A percentile compares a stretch with the other conserved stretches of the same genome.
These are phyloP conservation scores for Fusarium anguioides DNA, from an alignment of 2,329 filamentous ascomycete species.

Conservation along the genomic window DNA sequence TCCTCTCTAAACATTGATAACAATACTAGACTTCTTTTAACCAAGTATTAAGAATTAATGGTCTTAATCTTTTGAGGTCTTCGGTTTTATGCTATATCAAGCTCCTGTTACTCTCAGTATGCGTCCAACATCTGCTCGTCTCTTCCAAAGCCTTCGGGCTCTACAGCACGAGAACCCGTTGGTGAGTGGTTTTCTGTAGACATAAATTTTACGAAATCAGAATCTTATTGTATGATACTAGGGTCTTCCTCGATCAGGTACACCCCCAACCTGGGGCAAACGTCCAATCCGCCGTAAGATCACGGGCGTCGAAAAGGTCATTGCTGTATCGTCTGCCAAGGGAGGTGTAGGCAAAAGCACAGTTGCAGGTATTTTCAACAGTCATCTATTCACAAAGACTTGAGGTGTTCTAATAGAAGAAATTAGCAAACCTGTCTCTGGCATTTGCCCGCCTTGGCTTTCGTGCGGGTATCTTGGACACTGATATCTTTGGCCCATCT, in stretches of 20 bases:
- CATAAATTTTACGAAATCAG: fast-evolving
- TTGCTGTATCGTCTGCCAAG: constrained; percentile 97
- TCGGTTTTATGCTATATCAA: neutral
- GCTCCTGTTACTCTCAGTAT: constrained; percentile 44
- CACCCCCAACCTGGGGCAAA: constrained; percentile 68
- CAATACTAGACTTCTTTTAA: neutral
- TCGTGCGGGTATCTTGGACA: constrained; percentile 88
- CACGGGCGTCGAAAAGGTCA: constrained; percentile 85
- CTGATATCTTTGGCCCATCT: constrained; percentile 96
- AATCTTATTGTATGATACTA: constrained; percentile 50
- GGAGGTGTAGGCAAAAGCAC: constrained; percentile 99
- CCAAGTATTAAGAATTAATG: too few relatives aligned
- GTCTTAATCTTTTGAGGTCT: neutral
- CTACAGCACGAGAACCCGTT: constrained; percentile 85
- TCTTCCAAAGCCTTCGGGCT: constrained; percentile 50
- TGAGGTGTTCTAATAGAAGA: neutral
- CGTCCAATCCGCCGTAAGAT: constrained; percentile 85
- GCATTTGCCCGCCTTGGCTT: constrained; percentile 85
- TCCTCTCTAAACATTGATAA: neutral
- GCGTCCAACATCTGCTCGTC: constrained; percentile 51
- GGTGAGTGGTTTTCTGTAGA: constrained; percentile 56
- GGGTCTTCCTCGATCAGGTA: constrained; percentile 85
- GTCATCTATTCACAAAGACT: neutral
- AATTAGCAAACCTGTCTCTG: constrained; percentile 81
- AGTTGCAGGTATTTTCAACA: constrained; percentile 72